These are phyloP conservation scores for Fusarium penzigii DNA, from an alignment of 2,329 filamentous ascomycete species.

Conservation along the genomic window DNA sequence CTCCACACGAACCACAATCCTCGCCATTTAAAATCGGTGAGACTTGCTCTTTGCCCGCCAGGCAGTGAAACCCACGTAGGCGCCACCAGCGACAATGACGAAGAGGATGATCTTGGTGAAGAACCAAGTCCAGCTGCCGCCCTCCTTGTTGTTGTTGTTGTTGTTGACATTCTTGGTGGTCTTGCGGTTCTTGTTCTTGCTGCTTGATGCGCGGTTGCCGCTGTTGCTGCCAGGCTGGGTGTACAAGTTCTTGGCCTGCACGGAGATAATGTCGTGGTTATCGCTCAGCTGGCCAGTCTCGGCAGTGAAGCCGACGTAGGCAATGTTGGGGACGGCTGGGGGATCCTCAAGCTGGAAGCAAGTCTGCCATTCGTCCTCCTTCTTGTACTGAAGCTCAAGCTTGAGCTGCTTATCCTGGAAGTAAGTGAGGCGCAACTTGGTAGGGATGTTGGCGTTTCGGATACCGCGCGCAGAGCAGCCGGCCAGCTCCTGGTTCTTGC, in stretches of 20 bases:
- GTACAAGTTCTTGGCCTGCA: slow-evolving; percentile 88
- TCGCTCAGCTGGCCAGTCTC: slow-evolving; percentile 97
- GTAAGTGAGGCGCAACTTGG: slow-evolving; percentile 87
- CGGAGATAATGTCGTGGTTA: slow-evolving; percentile 93
- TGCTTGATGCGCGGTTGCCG: slow-evolving; percentile 38
- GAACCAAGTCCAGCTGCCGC: slow-evolving; percentile 61
- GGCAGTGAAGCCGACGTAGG: slow-evolving; percentile 76
- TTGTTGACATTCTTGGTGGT: slow-evolving; percentile 34
- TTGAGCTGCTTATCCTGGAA: slow-evolving; percentile 93
- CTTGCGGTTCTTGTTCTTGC: slow-evolving; percentile 37
- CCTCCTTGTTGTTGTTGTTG: slow-evolving; percentile 40
- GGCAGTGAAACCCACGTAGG: slow-evolving; percentile 82
- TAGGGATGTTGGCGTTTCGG: slow-evolving; percentile 75
- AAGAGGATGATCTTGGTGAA: slow-evolving; percentile 83
- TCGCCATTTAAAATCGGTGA: slow-evolving; percentile 53
- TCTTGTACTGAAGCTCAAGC: slow-evolving; percentile 93
- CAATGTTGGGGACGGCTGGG: slow-evolving; percentile 75
- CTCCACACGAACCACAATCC: neutral
- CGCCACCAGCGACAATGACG: slow-evolving; percentile 67
- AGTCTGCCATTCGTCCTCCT: slow-evolving; percentile 80
- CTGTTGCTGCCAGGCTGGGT: slow-evolving; percentile 54
- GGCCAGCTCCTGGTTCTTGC: slow-evolving; percentile 88
- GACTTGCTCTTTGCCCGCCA: slow-evolving; percentile 70
- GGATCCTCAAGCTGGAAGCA: slow-evolving; percentile 79
- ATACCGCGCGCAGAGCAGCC: slow-evolving; percentile 94